Base-by-base conservation (phyloP, 176 grass and related monocot genomes). In the Zoysia pacifica region DNA sequence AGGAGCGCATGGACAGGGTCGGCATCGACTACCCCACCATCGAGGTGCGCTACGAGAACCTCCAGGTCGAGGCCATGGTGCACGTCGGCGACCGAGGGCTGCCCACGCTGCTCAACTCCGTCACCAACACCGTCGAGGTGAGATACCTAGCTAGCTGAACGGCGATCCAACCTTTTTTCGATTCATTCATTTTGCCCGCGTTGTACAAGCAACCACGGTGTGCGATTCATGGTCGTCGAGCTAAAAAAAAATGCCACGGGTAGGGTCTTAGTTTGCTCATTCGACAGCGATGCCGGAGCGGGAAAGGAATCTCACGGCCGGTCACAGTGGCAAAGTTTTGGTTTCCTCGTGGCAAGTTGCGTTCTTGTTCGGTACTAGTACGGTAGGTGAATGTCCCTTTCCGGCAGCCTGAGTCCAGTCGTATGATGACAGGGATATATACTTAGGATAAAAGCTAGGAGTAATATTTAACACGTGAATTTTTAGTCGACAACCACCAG, bases 21-120 rank as follows among this genome's bases (percentile, higher is more conserved):
- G 94, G 91, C 6, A 85, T 97, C 56, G 91, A 97, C 64, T 77
- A 89, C 65, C 91, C 94, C 4, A 91, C 94, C 36, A 93, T 97
- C 41, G 94, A 97, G 87, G 94, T 93, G 20, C 80, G 94, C 2
- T 97, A 85, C 55, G 71, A 97, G 88, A 40, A 81, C 43, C 86
- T 97, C 2, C 7, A 68, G 38, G 79, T 93, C 3, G 70, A 91
- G 58, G 91, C 91, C 0, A 60, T 86, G 81, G 86, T 88, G 38
- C 89, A 46, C 50, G 91, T 97, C 60, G 94, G 94, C 67, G 72
- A 71, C 84, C 65, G 88, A 2, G 94, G 91, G 0, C 73, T 97
- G 0, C 94, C 94, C 52, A 93, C 94, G 6, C 51, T 97, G 73
- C 0, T 91, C 72, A 97, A 97, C 83, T 86, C 88, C 78, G 71